Evolutionary conservation across 371 early-diverging fungal species (phyloP).

Genomic region (Pancytospora philotis): DNA sequence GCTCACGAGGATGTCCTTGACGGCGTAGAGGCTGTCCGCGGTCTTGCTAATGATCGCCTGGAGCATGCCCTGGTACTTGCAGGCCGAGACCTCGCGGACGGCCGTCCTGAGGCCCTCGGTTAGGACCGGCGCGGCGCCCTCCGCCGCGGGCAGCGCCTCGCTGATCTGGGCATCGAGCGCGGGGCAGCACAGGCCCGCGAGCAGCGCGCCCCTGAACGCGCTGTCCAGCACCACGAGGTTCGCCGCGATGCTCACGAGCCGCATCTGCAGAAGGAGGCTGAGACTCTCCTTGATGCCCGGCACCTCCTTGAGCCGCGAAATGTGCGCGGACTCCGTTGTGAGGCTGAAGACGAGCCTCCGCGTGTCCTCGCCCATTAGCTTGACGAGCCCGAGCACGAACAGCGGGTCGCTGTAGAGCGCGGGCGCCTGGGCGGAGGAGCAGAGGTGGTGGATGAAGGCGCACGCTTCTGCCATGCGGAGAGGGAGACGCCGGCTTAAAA

Average conservation of each 20-base stretch:
- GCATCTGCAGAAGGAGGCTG: conserved; percentile 13
- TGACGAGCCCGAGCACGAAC: conserved; percentile 32
- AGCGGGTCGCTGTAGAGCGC: conserved; percentile 6
- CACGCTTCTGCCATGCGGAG: too few relatives aligned
- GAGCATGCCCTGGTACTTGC: conserved; percentile 26
- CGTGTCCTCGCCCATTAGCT: conserved; percentile 30
- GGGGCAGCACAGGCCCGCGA: conserved; percentile 23
- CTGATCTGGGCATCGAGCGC: conserved; percentile 4
- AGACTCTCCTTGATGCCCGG: conserved; percentile 28
- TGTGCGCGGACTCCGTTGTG: conserved; percentile 2
- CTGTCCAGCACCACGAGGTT: conserved; percentile 27
- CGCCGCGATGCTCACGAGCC: conserved; percentile 30
- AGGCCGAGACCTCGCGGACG: not conserved
- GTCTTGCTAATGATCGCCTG: conserved; percentile 24
- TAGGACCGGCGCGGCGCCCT: not conserved
- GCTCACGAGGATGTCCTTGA: conserved; percentile 37
- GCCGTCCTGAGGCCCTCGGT: not conserved
- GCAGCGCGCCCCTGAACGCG: conserved; percentile 32
- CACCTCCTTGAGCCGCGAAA: conserved; percentile 26
- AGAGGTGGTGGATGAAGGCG: too few relatives aligned
- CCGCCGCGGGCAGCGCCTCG: not conserved
- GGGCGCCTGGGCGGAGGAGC: too few relatives aligned
- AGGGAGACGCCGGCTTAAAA: too few relatives aligned
- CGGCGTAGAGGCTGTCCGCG: not conserved
- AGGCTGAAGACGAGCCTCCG: conserved; percentile 28